These are phyloP conservation scores for Melaleuca alternifolia DNA, from an alignment of 345 rosid genomes.

Conservation along the genomic window DNA sequence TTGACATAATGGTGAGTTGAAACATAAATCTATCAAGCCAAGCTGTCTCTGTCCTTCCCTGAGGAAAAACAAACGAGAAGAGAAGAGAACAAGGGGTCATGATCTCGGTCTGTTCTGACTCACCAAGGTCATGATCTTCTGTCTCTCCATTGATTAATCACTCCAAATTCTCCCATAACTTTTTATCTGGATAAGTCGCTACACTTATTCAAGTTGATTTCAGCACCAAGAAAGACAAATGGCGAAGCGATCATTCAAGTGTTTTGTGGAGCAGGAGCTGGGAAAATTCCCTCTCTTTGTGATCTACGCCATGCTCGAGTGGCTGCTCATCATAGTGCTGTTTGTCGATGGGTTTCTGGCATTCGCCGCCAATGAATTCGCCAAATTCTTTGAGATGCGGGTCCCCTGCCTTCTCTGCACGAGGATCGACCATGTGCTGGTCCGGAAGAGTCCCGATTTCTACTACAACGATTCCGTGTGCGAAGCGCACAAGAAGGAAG, in stretches of 20 bases:
- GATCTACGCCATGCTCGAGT: conserved; percentile 69
- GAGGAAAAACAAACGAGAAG: neutral
- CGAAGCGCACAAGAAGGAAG: conserved; percentile 62
- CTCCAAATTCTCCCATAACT: neutral
- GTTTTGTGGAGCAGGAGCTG: conserved; percentile 57
- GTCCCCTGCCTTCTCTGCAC: conserved; percentile 86
- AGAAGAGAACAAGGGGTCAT: conserved; percentile 23
- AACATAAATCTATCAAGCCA: neutral
- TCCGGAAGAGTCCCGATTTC: conserved; percentile 30
- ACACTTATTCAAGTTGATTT: neutral
- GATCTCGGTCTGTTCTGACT: conserved; percentile 20
- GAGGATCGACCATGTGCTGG: conserved; percentile 59
- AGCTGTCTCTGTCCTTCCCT: neutral
- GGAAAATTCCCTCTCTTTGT: conserved; percentile 55
- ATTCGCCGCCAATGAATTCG: conserved; percentile 51
- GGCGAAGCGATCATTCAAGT: conserved; percentile 50
- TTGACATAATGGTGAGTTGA: neutral
- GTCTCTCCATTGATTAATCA: conserved; percentile 7
- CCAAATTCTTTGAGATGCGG: conserved; percentile 65
- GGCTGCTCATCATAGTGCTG: conserved; percentile 53
- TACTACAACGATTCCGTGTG: conserved; percentile 83
- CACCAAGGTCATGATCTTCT: conserved; percentile 41
- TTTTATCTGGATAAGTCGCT: neutral
- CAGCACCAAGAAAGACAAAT: neutral
- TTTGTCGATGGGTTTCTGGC: conserved; percentile 64